Evolutionary conservation across 768 basidiomycete species (phyloP), one percentile per base, ranked within the genome.

Genomic region (Phallus indusiatus): DNA sequence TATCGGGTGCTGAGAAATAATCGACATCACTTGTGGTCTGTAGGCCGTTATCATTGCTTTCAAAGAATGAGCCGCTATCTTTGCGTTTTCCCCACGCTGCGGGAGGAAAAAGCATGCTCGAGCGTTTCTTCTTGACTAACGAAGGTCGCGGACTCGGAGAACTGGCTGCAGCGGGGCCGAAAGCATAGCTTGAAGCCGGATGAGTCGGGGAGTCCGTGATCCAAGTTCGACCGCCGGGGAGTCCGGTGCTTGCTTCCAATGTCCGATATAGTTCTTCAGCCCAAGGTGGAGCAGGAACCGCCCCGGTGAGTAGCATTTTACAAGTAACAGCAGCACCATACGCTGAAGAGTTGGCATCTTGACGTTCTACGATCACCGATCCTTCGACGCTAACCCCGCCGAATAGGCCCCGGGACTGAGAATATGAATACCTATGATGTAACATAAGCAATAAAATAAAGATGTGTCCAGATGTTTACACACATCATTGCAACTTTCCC

Each of bases 401-500:
- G 61, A 96, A 97, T 2, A 97, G 79, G 20, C 95, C 95, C 56
- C 89, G 83, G 1, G 94, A 94, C 70, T 94, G 95, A 8, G 86
- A 88, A 67, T 93, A 93, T 67, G 86, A 89, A 70, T 92, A 91
- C 86, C 87, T 89, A 67, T 59, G 28, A 35, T 28, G 14, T 12
- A 52, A 52, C 35, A 17, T 56, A 55, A 18, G 53, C 37, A 48
- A 46, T 46, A 24, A 35, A 50, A 35, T 20, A 35, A 47, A 34
- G 35, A 11, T 18, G 24, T 33, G 14, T 14, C n/a, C 18, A 28
- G 56, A 53, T 12, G 21, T 50, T 55, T 34, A 9, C 9, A 62
- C 75, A 93, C 93, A 98, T 96, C 36, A 94, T 93, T 5, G 95
- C 90, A 5, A 96, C 74, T 67, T 85, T 90, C 50, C 94, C 94